Conservation (phyloP, 257 asterid genomes). For the Scutellaria minor region DNA sequence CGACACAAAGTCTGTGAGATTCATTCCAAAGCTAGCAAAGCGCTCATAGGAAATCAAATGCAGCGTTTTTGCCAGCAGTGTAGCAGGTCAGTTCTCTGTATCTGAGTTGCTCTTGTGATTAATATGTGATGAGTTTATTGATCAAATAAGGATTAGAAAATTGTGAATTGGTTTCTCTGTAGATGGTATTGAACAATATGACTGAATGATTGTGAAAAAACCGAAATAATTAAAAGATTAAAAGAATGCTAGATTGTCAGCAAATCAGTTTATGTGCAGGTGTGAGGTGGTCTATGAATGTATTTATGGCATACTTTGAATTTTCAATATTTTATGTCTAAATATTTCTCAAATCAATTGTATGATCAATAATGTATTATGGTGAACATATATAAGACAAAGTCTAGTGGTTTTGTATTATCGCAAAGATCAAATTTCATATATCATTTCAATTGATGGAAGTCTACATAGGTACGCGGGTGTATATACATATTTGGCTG, state of each 20-base stretch:
- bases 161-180: conserved; percentile 1
- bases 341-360: not conserved
- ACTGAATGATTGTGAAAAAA: not conserved
- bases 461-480: not conserved
- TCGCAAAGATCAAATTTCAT: not conserved
- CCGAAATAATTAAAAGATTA: not conserved
- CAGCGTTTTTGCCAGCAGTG: conserved; percentile 93
- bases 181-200: not conserved
- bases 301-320: not conserved
- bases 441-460: not conserved
- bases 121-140: not conserved
- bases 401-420: not conserved
- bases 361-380: not conserved
- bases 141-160: conserved; percentile 7
- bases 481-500: not conserved
- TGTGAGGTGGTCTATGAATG: conserved; percentile 11
- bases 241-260: conserved; percentile 7
- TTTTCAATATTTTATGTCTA: not conserved
- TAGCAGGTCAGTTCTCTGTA: conserved; percentile 58
- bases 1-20: conserved; percentile 83
- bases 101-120: not conserved
- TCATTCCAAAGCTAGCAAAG: conserved; percentile 72
- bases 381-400: not conserved
- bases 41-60: conserved; percentile 70
- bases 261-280: conserved; percentile 4